These are phyloP conservation scores for Xylaria polymorpha DNA, from an alignment of 2,329 filamentous ascomycete species.

Conservation along the genomic window DNA sequence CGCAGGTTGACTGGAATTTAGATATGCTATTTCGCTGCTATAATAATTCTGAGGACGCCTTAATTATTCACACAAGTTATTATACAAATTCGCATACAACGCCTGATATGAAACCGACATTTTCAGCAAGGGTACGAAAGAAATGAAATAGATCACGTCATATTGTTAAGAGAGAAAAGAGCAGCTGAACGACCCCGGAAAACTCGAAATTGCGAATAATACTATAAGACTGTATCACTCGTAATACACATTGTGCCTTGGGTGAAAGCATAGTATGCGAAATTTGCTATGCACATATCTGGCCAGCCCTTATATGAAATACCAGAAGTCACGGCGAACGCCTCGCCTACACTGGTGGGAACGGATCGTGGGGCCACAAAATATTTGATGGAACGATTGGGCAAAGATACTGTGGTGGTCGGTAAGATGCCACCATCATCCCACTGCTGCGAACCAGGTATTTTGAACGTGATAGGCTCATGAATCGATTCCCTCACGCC, in stretches of 20 bases:
- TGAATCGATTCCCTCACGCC: constrained; percentile 1
- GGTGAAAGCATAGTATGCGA: not conserved
- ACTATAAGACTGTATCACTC: not conserved
- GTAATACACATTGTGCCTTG: not conserved
- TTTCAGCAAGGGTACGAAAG: not conserved
- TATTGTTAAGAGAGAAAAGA: not conserved
- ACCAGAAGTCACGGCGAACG: not conserved
- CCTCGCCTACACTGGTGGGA: not conserved
- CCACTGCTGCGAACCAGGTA: not conserved
- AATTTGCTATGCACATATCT: not conserved
- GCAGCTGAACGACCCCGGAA: not conserved
- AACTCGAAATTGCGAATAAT: not conserved
- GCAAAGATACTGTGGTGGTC: no score
- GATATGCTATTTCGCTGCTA: not conserved
- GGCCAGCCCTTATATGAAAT: not conserved
- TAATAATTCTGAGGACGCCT: not conserved
- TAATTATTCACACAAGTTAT: not conserved
- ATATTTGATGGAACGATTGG: not conserved
- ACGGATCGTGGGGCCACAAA: not conserved
- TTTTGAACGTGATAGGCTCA: not conserved
- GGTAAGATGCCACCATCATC: not conserved
- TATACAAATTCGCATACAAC: not conserved
- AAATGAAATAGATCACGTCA: not conserved
- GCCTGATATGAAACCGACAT: not conserved
- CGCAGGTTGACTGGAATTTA: not conserved